phyloP scores from a whole-genome alignment of 345 rosid genomes.

The Kernera saxatilis region DNA sequence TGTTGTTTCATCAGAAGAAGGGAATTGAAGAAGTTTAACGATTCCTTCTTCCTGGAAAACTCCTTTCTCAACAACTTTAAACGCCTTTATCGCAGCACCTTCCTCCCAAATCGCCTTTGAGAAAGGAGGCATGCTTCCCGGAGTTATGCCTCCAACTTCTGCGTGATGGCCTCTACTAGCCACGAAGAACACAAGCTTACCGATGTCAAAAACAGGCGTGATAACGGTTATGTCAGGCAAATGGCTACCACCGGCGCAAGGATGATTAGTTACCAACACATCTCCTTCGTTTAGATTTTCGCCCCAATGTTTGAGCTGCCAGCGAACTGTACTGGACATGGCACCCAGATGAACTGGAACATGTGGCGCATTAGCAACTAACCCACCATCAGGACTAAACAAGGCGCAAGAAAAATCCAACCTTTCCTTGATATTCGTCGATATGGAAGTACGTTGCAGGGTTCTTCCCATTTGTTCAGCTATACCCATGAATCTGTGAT shows the following conservation, averaged over 20 bases:
- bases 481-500: conserved; percentile 96
- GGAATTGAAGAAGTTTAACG: conserved; percentile 58
- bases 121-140: conserved; percentile 99
- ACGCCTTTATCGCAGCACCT: conserved; percentile 95
- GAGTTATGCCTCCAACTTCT: conserved; percentile 97
- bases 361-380: conserved; percentile 97
- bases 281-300: conserved; percentile 76
- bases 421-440: conserved; percentile 92
- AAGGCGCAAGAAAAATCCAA: conserved; percentile 97
- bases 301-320: conserved; percentile 91
- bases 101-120: conserved; percentile 94
- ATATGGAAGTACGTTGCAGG: conserved; percentile 92
- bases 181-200: conserved; percentile 88
- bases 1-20: conserved; percentile 44
- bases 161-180: conserved; percentile 99
- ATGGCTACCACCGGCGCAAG: conserved; percentile 96
- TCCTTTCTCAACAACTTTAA: conserved; percentile 85
- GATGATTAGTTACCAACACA: conserved; percentile 91
- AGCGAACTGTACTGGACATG: conserved; percentile 87
- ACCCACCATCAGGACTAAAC: conserved; percentile 89
- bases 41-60: conserved; percentile 91
- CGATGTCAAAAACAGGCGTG: conserved; percentile 78
- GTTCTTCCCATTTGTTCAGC: conserved; percentile 99
- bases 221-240: conserved; percentile 95
- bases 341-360: conserved; percentile 98